A percentile compares a stretch with the other conserved stretches of the same genome.
Evolutionary conservation across 2,329 filamentous ascomycete species (phyloP).

Genomic region (Trichoderma afroharzianum): DNA sequence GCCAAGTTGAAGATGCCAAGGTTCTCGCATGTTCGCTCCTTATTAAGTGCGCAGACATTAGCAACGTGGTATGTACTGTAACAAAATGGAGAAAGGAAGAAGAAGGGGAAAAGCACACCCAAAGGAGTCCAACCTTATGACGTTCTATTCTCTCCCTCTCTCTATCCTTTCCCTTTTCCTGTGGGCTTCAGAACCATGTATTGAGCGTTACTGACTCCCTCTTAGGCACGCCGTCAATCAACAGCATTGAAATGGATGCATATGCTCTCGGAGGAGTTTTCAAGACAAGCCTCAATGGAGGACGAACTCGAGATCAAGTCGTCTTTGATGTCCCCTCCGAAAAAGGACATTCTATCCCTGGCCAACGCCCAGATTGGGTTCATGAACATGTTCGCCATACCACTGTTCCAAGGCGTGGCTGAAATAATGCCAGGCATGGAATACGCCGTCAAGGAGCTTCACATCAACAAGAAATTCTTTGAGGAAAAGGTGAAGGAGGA

Average conservation of each 20-base stretch:
- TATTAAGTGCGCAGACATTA: slow-evolving; percentile 98
- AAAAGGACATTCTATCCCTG: slow-evolving; percentile 78
- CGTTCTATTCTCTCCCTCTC: not conserved
- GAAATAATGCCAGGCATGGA: slow-evolving; percentile 81
- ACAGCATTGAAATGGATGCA: slow-evolving; percentile 86
- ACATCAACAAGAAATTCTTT: slow-evolving; percentile 73
- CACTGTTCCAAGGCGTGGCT: slow-evolving; percentile 82
- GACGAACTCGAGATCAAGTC: slow-evolving; percentile 80
- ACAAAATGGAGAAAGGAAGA: not conserved
- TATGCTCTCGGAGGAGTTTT: slow-evolving; percentile 93
- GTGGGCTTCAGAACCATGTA: not conserved
- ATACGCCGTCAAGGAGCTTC: slow-evolving; percentile 80
- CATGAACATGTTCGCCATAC: slow-evolving; percentile 93
- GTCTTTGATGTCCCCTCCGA: slow-evolving; percentile 78
- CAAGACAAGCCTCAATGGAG: slow-evolving; percentile 90
- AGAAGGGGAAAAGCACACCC: not conserved
- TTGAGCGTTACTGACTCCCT: not conserved
- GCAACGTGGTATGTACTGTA: slow-evolving; percentile 75
- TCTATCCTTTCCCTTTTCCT: no score
- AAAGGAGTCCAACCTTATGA: not conserved
- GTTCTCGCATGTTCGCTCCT: slow-evolving; percentile 82
- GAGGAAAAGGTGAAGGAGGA: slow-evolving; percentile 63
- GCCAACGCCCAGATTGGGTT: slow-evolving; percentile 89
- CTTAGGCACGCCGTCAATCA: slow-evolving; percentile 76
- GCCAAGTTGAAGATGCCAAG: slow-evolving; percentile 71